These are phyloP conservation scores for Aspergillus neotritici DNA, from an alignment of 2,329 filamentous ascomycete species.

Conservation along the genomic window DNA sequence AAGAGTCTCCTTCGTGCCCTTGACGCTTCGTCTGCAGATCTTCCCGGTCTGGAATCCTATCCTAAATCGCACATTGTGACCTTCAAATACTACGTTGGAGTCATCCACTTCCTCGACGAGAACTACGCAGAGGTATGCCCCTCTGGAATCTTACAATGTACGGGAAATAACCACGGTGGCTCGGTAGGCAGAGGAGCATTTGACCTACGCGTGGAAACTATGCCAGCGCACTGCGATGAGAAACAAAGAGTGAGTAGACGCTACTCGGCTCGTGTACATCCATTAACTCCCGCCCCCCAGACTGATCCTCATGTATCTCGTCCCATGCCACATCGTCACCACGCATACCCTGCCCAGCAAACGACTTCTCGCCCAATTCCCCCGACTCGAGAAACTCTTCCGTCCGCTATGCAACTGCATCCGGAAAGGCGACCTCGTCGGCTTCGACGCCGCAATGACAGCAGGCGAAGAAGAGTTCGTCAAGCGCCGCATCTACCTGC, in stretches of 20 bases:
- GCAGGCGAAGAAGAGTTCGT: constrained; percentile 89
- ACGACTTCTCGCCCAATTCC: constrained; percentile 66
- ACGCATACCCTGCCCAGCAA: constrained; percentile 75
- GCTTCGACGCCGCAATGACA: constrained; percentile 75
- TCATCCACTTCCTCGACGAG: constrained; percentile 90
- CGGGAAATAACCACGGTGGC: constrained; percentile 7
- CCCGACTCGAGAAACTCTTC: constrained; percentile 71
- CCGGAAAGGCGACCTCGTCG: constrained; percentile 71
- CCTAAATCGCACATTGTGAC: constrained; percentile 88
- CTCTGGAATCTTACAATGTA: background rate
- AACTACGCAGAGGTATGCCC: constrained; percentile 70
- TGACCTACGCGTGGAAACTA: constrained; percentile 74
- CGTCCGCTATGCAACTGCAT: constrained; percentile 73
- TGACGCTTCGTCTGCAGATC: constrained; percentile 68
- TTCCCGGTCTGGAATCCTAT: constrained; percentile 73
- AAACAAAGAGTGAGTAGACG: constrained; percentile 67
- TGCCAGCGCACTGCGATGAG: constrained; percentile 67
- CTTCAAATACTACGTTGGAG: constrained; percentile 92
- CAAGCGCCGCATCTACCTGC: constrained; percentile 87
- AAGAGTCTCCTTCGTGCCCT: constrained; percentile 85
- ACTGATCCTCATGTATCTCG: constrained; percentile 87
- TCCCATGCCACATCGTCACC: constrained; percentile 86
- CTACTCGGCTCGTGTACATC: background rate
- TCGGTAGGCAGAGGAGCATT: constrained; percentile 65
- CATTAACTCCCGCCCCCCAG: constrained; percentile 42